These are phyloP conservation scores for Fusarium musae DNA, from an alignment of 2,329 filamentous ascomycete species.

Conservation along the genomic window DNA sequence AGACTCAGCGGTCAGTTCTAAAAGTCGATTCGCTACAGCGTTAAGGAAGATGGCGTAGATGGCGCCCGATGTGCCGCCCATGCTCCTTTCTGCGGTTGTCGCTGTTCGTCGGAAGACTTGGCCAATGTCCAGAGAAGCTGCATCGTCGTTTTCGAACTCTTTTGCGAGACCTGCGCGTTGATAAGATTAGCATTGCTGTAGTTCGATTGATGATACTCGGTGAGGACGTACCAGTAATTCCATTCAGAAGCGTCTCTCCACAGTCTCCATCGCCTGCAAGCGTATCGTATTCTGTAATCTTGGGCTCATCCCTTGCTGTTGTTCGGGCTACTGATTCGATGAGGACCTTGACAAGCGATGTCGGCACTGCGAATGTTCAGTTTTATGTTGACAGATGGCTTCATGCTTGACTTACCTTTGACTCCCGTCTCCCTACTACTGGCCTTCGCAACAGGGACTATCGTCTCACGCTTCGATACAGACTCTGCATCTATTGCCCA, in stretches of 20 bases:
- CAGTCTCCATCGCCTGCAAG: slow-evolving; percentile 51
- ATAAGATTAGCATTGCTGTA: background rate
- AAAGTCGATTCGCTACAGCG: slow-evolving; percentile 63
- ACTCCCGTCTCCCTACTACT: slow-evolving; percentile 33
- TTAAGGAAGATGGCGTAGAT: slow-evolving; percentile 83
- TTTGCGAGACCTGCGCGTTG: slow-evolving; percentile 32
- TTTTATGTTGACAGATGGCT: background rate
- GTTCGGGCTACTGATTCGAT: slow-evolving; percentile 34
- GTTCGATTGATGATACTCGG: too few relatives aligned
- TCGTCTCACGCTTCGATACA: slow-evolving; percentile 25
- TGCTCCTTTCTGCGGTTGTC: slow-evolving; percentile 64
- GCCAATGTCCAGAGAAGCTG: slow-evolving; percentile 33
- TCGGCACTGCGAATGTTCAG: slow-evolving; percentile 23
- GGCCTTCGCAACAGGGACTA: background rate
- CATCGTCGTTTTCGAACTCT: slow-evolving; percentile 34
- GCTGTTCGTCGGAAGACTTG: slow-evolving; percentile 39
- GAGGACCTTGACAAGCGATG: slow-evolving; percentile 31
- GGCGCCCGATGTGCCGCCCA: slow-evolving; percentile 82
- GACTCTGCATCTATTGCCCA: slow-evolving; percentile 31
- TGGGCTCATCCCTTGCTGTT: slow-evolving; percentile 53
- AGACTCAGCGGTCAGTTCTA: background rate
- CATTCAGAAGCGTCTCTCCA: slow-evolving; percentile 47
- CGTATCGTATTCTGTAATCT: slow-evolving; percentile 47
- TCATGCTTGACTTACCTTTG: slow-evolving; percentile 11
- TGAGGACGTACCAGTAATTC: slow-evolving; percentile 30